phyloP scores from a whole-genome alignment of 768 basidiomycete species.

The Mycena chlorophos region DNA sequence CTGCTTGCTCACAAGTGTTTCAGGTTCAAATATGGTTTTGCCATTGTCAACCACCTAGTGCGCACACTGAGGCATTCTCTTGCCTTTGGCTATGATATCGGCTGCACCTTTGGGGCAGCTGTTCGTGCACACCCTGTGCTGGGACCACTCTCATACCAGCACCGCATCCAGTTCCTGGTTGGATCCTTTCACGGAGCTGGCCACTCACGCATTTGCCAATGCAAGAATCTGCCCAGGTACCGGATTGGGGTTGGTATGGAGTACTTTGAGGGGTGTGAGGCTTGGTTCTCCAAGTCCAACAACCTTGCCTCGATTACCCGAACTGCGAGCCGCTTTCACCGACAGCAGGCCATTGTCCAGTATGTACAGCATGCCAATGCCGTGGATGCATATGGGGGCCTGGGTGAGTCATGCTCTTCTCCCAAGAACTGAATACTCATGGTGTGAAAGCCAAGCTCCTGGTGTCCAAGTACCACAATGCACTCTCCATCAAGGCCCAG shows the following conservation, averaged over 20 bases:
- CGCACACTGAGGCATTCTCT: not conserved
- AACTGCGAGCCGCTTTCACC: not conserved
- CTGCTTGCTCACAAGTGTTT: not conserved
- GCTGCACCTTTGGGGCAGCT: constrained; percentile 13
- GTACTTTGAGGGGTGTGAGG: not conserved
- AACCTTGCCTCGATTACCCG: not conserved
- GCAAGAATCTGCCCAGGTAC: constrained; percentile 3
- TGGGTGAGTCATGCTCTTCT: not conserved
- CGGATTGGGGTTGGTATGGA: not conserved
- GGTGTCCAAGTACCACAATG: not conserved
- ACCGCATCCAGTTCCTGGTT: not conserved
- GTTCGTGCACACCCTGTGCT: constrained; percentile 2
- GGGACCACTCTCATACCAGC: not conserved
- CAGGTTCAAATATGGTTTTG: constrained; percentile 6
- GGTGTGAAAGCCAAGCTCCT: not conserved
- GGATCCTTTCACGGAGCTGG: too few relatives aligned
- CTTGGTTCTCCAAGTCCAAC: not conserved
- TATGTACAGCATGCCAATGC: not conserved
- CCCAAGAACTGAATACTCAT: not conserved
- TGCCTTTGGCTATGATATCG: constrained; percentile 14
- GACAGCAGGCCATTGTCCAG: not conserved
- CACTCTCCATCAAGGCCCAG: not conserved
- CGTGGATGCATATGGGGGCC: not conserved
- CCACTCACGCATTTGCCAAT: too few relatives aligned
- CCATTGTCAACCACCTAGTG: not conserved